Conservation (phyloP, 331 rosid species). For the Telfairia occidentalis region DNA sequence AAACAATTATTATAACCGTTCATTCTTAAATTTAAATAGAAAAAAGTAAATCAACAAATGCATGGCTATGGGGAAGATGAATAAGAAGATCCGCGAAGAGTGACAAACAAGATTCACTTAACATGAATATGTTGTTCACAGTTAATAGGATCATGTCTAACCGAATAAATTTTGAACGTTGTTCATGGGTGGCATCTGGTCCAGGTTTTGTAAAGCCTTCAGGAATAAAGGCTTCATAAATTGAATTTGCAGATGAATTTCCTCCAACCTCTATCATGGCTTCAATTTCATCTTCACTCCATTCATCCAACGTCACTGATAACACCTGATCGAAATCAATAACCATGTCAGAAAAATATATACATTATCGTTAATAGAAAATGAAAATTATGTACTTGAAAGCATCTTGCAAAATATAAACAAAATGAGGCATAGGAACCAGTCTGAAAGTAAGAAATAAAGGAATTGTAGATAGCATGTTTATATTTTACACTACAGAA, state of each 20-base stretch:
- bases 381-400: neutral
- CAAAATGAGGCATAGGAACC: neutral
- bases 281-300: conserved; percentile 94
- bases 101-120: neutral
- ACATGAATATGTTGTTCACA: neutral
- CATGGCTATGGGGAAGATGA: neutral
- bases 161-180: conserved; percentile 74
- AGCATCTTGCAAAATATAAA: too few relatives aligned
- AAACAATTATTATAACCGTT: neutral
- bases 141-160: conserved; percentile 28
- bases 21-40: neutral
- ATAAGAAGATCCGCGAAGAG: too few relatives aligned
- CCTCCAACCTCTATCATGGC: conserved; percentile 96
- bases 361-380: neutral
- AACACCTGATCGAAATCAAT: conserved; percentile 50
- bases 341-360: neutral
- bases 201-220: conserved; percentile 68
- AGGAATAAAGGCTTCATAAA: conserved; percentile 86
- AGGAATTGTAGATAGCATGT: neutral
- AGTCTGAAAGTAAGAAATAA: neutral
- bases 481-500: neutral
- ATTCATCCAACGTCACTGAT: conserved; percentile 88
- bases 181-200: conserved; percentile 63
- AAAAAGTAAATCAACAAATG: neutral
- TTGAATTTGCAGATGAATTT: conserved; percentile 79